Evolutionary conservation across 1,284 basidiomycete species (phyloP).

Genomic region (Thelephora terrestris): DNA sequence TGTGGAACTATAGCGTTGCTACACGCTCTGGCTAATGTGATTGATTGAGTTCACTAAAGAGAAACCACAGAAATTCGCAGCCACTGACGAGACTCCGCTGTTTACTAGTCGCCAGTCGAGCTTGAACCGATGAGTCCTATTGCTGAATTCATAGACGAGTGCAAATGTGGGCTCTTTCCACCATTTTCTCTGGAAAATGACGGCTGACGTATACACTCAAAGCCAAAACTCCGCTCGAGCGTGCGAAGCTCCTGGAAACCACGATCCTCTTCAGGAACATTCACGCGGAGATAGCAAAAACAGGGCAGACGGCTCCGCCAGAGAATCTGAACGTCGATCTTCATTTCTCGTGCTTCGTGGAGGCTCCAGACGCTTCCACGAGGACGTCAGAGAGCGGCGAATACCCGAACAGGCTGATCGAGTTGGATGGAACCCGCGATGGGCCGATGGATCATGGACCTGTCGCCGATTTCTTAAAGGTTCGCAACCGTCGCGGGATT

Average conservation of each 20-base stretch:
- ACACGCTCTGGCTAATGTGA: constrained; percentile 69
- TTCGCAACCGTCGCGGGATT: constrained; percentile 13
- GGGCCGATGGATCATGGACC: constrained; percentile 75
- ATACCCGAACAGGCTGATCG: constrained; percentile 43
- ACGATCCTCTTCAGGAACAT: constrained; percentile 69
- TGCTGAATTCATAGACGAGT: constrained; percentile 52
- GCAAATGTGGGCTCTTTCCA: constrained; percentile 35
- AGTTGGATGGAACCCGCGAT: constrained; percentile 69
- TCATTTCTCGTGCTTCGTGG: constrained; percentile 82
- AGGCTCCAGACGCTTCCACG: constrained; percentile 34
- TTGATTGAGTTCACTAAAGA: constrained; percentile 10
- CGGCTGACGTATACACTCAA: background rate
- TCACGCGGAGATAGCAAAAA: constrained; percentile 57
- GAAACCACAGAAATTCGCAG: background rate
- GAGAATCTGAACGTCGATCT: constrained; percentile 54
- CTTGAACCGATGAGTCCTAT: constrained; percentile 48
- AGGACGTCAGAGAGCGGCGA: constrained; percentile 17
- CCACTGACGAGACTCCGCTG: background rate
- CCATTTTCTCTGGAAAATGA: background rate
- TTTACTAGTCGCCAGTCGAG: constrained; percentile 42
- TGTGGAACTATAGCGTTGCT: constrained; percentile 86
- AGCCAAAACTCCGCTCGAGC: constrained; percentile 61
- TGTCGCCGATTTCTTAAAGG: constrained; percentile 43
- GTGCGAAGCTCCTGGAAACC: constrained; percentile 65
- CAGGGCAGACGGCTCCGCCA: constrained; percentile 55